Evolutionary conservation across 495 filamentous ascomycete genomes (phyloP), one percentile per base, ranked within the genome.

Genomic region (Letharia columbiana): DNA sequence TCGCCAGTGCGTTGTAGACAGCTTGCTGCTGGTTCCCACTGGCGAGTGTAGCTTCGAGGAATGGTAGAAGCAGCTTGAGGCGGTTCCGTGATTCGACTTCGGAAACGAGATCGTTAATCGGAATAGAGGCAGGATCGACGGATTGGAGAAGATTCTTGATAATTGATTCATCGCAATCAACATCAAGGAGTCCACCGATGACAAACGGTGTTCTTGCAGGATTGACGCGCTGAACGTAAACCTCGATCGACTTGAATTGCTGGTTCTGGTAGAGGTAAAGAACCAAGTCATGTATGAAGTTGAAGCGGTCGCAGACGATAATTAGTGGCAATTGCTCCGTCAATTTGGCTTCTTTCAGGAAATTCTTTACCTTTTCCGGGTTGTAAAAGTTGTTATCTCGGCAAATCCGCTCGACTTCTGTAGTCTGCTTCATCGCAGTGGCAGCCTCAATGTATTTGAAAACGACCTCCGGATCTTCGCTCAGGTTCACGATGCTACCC

Each of bases 371-470:
- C 80, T 96, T 94, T 76, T 96, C 92, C 0, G 92, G 85, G 76
- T 98, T 96, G 82, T 93, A 97, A 74, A 85, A 86, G 80, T 87
- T 91, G 82, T 89, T 96, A 74, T 99, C 94, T 63, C 94, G 87
- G 79, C 92, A 97, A 73, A 99, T 91, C 39, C 94, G 89, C 81
- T 98, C 94, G 45, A 99, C 94, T 74, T 99, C 94, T 64, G 87
- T 89, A 69, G 96, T 83, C 75, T 99, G 93, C 12, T 84, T 84
- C 84, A 95, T 95, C 72, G 85, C 86, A 60, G 93, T 96, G 42
- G 95, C 94, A 64, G 95, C 92, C 78, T 98, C 91, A 62, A 99
- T 95, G 76, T 99, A 99, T 82, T 99, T 99, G 87, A 96, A 99
- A 76, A 91, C 86, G 50, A 99, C 94, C 72, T 99, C 95, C 33